Evolutionary conservation across 441 rosid species (phyloP), one percentile per base, ranked within the genome.

Genomic region (Heliophila coronopifolia): DNA sequence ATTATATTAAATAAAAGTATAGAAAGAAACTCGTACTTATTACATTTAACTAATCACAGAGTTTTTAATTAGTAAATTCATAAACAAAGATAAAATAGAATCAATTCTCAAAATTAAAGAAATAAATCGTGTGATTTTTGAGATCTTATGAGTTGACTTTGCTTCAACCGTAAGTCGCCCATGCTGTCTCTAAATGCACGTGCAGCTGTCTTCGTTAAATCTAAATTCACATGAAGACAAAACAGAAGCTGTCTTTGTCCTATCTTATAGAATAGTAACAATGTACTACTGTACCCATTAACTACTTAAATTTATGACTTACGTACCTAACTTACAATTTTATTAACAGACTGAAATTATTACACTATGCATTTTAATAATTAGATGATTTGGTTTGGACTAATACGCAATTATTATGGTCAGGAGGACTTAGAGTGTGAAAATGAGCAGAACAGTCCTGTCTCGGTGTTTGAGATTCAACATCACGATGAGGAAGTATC

Each of bases 401-500:
- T 63, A 26, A 40, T 48, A 63, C 40, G 68, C 28, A 63, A 55
- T 40, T 44, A 14, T 11, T 25, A 57, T 59, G 30, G 64, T 40
- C 79, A 78, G 73, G 60, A 38, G 5, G 66, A 53, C 50, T 59
- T 54, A 45, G 19, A 33, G 26, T 41, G 45, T 58, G 75, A 73
- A 27, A 39, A 34, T 45, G 78, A 74, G 19, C 76, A 68, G 3
- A 58, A 39, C n/a, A 77, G 77, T 50, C 86, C 91, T 4, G 50
- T 70, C 59, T 75, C 83, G 2, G 78, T 69, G 5, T 64, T 74
- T 41, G 79, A 75, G 40, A 57, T 67, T 9, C 66, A 62, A 24
- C 64, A 59, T 30, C 73, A 75, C 46, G 69, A 71, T 37, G 78
- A 65, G 13, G 72, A 60, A 61, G 68, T 58, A 12, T 66, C 73